These are phyloP conservation scores for Zygoascus meyerae DNA, from an alignment of 1,139 yeast species.

Conservation along the genomic window DNA sequence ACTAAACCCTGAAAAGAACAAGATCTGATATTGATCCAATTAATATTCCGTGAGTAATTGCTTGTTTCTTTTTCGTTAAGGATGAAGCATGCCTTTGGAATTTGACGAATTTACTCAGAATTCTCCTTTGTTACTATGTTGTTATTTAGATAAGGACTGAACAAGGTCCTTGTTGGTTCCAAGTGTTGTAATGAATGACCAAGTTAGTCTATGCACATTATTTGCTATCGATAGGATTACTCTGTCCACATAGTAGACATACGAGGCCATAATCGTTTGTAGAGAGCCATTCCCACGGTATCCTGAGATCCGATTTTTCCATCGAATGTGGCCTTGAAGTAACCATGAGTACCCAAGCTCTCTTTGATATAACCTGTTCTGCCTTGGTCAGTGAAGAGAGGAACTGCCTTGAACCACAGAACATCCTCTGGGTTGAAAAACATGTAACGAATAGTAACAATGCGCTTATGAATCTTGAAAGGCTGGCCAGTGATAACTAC, in stretches of 20 bases:
- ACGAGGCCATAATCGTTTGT: slow-evolving; percentile 87
- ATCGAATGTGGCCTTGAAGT: slow-evolving; percentile 93
- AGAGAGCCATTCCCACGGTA: slow-evolving; percentile 87
- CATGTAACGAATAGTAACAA: slow-evolving; percentile 94
- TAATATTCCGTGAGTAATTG: no score
- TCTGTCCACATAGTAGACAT: slow-evolving; percentile 18
- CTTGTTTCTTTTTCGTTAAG: no score
- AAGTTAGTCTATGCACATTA: no score
- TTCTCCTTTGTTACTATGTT: no score
- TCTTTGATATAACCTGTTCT: slow-evolving; percentile 92
- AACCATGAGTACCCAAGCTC: slow-evolving; percentile 96
- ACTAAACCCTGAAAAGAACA: no score
- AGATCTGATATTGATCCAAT: no score
- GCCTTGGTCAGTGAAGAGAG: slow-evolving; percentile 86
- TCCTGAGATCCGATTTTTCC: slow-evolving; percentile 89
- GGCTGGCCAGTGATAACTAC: slow-evolving; percentile 91
- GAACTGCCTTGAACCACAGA: slow-evolving; percentile 84
- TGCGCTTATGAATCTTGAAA: slow-evolving; percentile 86
- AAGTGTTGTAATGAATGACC: no score
- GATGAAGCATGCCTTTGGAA: no score
- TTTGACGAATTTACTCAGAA: no score
- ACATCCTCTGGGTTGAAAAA: slow-evolving; percentile 91
- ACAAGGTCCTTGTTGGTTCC: no score
- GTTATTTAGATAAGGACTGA: no score
- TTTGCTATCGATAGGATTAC: not conserved